phyloP scores from a whole-genome alignment of 2,329 filamentous ascomycete genomes.

The Elsinoe necatrix region DNA sequence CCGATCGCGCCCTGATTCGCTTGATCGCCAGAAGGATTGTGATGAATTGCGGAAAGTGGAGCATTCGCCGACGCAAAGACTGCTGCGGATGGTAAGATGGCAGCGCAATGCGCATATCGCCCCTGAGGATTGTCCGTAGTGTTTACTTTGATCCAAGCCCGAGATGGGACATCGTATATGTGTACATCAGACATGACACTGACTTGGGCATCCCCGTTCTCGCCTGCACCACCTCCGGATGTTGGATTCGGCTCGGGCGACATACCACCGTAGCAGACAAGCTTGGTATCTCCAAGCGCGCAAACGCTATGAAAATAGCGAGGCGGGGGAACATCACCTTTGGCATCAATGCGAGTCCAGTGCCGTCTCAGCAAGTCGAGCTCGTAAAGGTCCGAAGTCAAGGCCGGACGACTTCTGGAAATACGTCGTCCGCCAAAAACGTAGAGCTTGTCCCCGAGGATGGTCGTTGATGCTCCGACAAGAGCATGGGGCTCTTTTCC shows the following conservation, averaged over 20 bases:
- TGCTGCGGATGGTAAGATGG: slow-evolving; percentile 80
- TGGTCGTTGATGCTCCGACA: slow-evolving; percentile 90
- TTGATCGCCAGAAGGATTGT: slow-evolving; percentile 75
- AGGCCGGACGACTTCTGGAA: slow-evolving; percentile 70
- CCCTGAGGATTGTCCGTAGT: slow-evolving; percentile 78
- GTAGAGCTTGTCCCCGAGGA: slow-evolving; percentile 90
- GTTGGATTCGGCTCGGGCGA: slow-evolving; percentile 52
- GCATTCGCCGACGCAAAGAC: slow-evolving; percentile 77
- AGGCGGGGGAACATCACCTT: slow-evolving; percentile 78
- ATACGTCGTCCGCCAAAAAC: slow-evolving; percentile 89
- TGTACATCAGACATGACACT: slow-evolving; percentile 98
- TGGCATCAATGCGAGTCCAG: slow-evolving; percentile 82
- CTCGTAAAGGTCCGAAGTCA: slow-evolving; percentile 89
- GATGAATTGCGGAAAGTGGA: slow-evolving; percentile 75
- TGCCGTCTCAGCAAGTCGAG: slow-evolving; percentile 83
- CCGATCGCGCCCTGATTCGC: slow-evolving; percentile 83
- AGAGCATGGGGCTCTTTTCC: slow-evolving; percentile 83
- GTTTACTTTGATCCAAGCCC: slow-evolving; percentile 71
- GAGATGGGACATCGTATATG: slow-evolving; percentile 78
- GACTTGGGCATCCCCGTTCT: slow-evolving; percentile 38
- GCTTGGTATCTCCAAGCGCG: slow-evolving; percentile 82
- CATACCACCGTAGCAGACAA: slow-evolving; percentile 98
- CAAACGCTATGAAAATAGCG: slow-evolving; percentile 98
- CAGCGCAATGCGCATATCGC: slow-evolving; percentile 92
- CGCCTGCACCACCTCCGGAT: slow-evolving; percentile 52